phyloP scores from a whole-genome alignment of 768 basidiomycete genomes.

The Jaapia argillacea region DNA sequence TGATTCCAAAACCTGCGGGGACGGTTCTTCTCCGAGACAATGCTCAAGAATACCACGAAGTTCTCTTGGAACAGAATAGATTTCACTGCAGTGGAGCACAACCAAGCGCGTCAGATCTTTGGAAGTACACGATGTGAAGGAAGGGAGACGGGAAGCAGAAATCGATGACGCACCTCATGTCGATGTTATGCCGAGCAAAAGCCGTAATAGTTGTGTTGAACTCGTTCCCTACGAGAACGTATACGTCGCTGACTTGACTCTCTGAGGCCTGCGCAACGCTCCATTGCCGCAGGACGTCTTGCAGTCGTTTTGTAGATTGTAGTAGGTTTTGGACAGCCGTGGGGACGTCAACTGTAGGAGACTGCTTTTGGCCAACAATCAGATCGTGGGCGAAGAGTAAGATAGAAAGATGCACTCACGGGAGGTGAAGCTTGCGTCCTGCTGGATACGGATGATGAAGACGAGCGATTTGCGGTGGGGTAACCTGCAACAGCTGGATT shows the following conservation, averaged over 20 bases:
- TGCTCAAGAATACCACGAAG: constrained; percentile 30
- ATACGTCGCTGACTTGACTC: constrained; percentile 76
- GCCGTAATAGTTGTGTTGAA: constrained; percentile 75
- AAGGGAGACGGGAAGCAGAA: neutral
- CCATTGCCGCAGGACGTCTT: constrained; percentile 67
- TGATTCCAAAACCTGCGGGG: constrained; percentile 20
- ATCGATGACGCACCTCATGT: constrained; percentile 56
- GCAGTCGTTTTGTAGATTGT: constrained; percentile 73
- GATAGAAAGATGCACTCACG: too few relatives aligned
- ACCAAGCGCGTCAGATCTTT: neutral
- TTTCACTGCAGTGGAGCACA: constrained; percentile 17
- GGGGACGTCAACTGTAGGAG: constrained; percentile 35
- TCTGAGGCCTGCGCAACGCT: constrained; percentile 47
- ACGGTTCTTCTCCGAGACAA: constrained; percentile 33
- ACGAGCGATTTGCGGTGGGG: too few relatives aligned
- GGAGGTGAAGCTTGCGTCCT: too few relatives aligned
- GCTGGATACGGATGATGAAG: too few relatives aligned
- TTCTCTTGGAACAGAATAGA: constrained; percentile 26
- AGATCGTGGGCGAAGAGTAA: too few relatives aligned
- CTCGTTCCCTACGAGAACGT: constrained; percentile 81
- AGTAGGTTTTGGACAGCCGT: constrained; percentile 59
- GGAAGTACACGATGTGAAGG: neutral
- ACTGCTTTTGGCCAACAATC: too few relatives aligned
- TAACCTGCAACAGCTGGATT: too few relatives aligned
- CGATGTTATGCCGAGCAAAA: constrained; percentile 64